A percentile compares a stretch with the other conserved stretches of the same genome.
Evolutionary conservation across 768 basidiomycete genomes (phyloP).

Genomic region (Pleurotus salmoneostramineus): DNA sequence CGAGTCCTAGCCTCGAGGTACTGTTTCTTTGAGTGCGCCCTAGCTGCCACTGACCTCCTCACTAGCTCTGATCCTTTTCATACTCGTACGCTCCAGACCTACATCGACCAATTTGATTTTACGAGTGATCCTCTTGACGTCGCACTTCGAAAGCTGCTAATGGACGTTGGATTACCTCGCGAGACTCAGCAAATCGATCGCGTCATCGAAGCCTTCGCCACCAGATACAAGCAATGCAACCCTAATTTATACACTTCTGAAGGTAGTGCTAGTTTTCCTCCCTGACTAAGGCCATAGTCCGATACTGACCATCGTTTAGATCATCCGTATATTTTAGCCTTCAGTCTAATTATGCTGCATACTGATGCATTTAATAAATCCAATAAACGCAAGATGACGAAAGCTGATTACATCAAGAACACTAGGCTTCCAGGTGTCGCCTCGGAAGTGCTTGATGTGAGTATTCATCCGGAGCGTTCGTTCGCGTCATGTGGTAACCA

Average conservation of each 20-base stretch:
- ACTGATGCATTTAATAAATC: conserved; percentile 98
- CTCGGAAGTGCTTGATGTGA: conserved; percentile 82
- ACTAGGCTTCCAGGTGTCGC: conserved; percentile 82
- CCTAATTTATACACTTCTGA: conserved; percentile 72
- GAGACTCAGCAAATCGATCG: conserved; percentile 99
- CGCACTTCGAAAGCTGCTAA: conserved; percentile 82
- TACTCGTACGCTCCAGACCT: conserved; percentile 59
- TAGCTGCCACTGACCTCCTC: conserved; percentile 9
- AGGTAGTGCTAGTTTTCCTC: conserved; percentile 41
- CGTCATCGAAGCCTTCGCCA: conserved; percentile 93
- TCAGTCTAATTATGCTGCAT: conserved; percentile 97
- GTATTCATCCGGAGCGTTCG: conserved; percentile 21
- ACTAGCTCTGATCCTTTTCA: conserved; percentile 71
- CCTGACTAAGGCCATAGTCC: not conserved
- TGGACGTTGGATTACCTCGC: conserved; percentile 87
- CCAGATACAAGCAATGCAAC: conserved; percentile 80
- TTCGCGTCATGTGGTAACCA: not conserved
- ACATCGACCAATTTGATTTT: conserved; percentile 79
- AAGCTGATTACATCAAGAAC: conserved; percentile 91
- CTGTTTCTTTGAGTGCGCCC: conserved; percentile 9
- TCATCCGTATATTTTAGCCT: conserved; percentile 93
- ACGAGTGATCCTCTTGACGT: conserved; percentile 81
- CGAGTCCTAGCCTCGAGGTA: conserved; percentile 81
- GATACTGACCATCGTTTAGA: conserved; percentile 41
- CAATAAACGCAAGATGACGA: conserved; percentile 97